Conservation (phyloP, 441 rosid species). For the Mallotus japonicus region DNA sequence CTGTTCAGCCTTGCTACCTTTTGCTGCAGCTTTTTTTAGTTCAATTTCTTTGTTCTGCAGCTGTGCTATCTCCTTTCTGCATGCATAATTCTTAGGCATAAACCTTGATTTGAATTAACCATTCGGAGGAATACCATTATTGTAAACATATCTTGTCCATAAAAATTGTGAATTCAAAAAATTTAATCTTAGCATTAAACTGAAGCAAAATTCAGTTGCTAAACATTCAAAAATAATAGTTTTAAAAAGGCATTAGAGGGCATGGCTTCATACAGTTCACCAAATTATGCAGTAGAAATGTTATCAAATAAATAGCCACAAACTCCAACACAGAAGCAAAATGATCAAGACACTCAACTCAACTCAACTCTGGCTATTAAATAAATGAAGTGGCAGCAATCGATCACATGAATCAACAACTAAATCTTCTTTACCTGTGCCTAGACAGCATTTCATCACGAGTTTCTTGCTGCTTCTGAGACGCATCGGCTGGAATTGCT, state of each 20-base stretch:
- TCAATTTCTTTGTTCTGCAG: constrained; percentile 28
- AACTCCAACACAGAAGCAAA: not conserved
- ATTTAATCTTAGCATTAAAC: not conserved
- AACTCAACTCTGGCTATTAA: no score
- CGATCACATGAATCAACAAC: not conserved
- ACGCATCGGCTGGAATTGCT: constrained; percentile 18
- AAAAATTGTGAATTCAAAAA: not conserved
- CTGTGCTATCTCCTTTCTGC: constrained; percentile 65
- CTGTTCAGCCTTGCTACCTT: constrained; percentile 97
- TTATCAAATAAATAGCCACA: no score
- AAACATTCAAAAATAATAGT: not conserved
- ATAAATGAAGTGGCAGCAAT: no score
- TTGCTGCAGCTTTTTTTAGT: constrained; percentile 86
- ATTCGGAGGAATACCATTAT: not conserved
- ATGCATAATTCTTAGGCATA: not conserved
- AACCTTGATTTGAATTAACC: not conserved
- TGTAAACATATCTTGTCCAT: no score
- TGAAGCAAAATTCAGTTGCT: not conserved
- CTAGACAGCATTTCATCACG: constrained; percentile 63
- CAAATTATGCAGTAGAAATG: no score
- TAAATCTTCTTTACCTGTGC: constrained; percentile 41
- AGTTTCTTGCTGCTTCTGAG: constrained; percentile 36
- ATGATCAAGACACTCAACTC: not conserved
- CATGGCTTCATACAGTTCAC: no score
- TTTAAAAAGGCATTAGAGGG: no score